Evolutionary conservation across 345 rosid genomes (phyloP).

Genomic region (Populus alba): DNA sequence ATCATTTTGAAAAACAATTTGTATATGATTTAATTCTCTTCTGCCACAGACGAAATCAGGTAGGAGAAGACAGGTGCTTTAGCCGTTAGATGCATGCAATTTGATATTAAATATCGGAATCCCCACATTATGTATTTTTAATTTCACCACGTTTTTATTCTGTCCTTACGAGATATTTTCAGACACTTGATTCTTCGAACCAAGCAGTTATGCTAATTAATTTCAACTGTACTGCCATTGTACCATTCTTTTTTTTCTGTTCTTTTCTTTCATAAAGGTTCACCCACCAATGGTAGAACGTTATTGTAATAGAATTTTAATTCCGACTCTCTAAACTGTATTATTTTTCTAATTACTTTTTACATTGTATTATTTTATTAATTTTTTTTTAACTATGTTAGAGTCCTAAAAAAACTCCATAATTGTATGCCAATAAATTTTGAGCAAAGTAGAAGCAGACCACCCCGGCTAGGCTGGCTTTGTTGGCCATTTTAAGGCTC

Average conservation of each 20-base stretch:
- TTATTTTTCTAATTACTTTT: too few species aligned
- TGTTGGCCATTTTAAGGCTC: constrained; percentile 2
- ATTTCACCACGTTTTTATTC: neutral
- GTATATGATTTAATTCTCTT: neutral
- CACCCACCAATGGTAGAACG: neutral
- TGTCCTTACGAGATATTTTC: too few species aligned
- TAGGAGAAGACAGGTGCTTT: neutral
- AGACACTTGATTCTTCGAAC: constrained; percentile 7
- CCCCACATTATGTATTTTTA: neutral
- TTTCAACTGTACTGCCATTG: too few species aligned
- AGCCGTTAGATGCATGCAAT: neutral
- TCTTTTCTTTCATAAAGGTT: too few species aligned
- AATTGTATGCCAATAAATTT: too few species aligned
- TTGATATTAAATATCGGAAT: neutral
- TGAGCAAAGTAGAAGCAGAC: too few species aligned
- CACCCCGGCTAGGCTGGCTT: neutral
- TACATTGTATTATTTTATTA: too few species aligned
- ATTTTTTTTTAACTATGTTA: too few species aligned
- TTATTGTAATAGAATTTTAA: too few species aligned
- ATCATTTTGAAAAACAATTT: too few species aligned
- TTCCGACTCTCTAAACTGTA: rapidly evolving
- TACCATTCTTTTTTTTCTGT: too few species aligned
- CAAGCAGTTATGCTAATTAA: neutral
- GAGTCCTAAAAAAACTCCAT: too few species aligned
- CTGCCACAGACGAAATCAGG: neutral